Evolutionary conservation across 2,329 filamentous ascomycete genomes (phyloP), one percentile per base, ranked within the genome.

Genomic region (Trichoderma sp.): DNA sequence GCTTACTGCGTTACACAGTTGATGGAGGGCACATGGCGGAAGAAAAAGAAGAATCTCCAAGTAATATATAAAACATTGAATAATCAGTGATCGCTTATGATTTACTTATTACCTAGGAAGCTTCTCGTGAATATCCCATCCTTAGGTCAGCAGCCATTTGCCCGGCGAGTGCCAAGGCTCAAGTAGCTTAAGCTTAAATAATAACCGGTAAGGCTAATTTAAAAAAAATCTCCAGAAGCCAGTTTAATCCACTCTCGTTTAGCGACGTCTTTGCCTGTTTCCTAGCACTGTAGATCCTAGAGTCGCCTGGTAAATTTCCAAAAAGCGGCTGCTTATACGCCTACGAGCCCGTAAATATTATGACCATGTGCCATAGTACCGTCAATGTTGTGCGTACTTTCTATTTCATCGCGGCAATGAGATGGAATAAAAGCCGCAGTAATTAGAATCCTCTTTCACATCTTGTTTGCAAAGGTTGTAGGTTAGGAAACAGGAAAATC

Each of bases 1-100:
- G 39, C 18, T 43, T 8, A n/a, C 18, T 43, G 10, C 39, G 3
- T 43, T n/a, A 3, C 6, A 43, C 7, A n/a, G 10, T 8, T 8
- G 5, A n/a, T n/a, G 3, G 16, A 43, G 5, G 1, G 7, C 5
- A 4, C 7, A n/a, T n/a, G 3, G 3, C 0, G 10, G 18, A n/a
- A 3, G 16, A 7, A 43, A 43, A 10, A n/a, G 6, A 6, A 7
- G 8, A n/a, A n/a, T 4, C 6, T 10, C 6, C 6, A n/a, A 43
- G 39, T 8, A 43, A n/a, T 18, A 18, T 2, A 6, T 43, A 7
- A 10, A 18, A n/a, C 16, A n/a, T 8, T 1, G 6, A n/a, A 3
- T 16, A 43, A n/a, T 6, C 14, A 18, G 14, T 6, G 39, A 6
- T 43, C 6, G 16, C 6, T 43, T 3, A 8, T 10, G 2, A 43